These are phyloP conservation scores for Ceratobasidium theobromae DNA, from an alignment of 1,284 basidiomycete species.

Conservation along the genomic window DNA sequence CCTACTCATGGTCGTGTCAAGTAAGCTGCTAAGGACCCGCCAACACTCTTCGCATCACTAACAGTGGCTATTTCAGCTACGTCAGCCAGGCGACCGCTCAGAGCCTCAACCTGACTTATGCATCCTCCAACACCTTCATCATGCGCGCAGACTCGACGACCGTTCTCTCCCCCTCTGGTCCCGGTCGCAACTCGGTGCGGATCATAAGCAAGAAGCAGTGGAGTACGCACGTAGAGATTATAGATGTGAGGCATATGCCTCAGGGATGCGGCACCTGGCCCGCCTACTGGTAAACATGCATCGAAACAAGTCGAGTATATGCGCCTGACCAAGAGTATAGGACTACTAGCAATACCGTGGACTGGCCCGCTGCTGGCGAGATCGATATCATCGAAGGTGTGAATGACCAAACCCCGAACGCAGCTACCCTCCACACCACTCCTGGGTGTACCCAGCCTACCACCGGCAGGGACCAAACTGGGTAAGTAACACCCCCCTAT, in stretches of 20 bases:
- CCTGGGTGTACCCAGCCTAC: conserved; percentile 61
- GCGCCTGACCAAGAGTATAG: not conserved
- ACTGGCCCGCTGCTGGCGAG: conserved; percentile 44
- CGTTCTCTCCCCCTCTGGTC: conserved; percentile 41
- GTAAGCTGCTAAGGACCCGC: conserved; percentile 45
- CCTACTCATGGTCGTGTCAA: conserved; percentile 65
- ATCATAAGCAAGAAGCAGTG: conserved; percentile 42
- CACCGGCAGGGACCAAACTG: conserved; percentile 51
- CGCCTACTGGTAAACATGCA: conserved; percentile 45
- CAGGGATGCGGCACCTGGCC: conserved; percentile 48
- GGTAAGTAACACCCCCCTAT: conserved; percentile 46
- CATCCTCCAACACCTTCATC: conserved; percentile 51
- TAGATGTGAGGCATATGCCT: conserved; percentile 39
- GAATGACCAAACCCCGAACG: conserved; percentile 58
- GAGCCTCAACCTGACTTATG: conserved; percentile 52
- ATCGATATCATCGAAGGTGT: conserved; percentile 70
- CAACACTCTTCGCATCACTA: conserved; percentile 45
- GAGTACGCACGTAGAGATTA: conserved; percentile 35
- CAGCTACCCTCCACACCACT: conserved; percentile 64
- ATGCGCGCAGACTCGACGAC: conserved; percentile 45
- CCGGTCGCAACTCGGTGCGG: conserved; percentile 46
- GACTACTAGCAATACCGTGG: conserved; percentile 44
- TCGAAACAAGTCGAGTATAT: not conserved
- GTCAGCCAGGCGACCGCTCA: conserved; percentile 52
- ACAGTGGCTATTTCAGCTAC: conserved; percentile 44